Percentiles rank a stretch among this genome's conserved stretches.
Evolutionary conservation across 129 eudicot species (phyloP).

Genomic region (Flaveria trinervia): DNA sequence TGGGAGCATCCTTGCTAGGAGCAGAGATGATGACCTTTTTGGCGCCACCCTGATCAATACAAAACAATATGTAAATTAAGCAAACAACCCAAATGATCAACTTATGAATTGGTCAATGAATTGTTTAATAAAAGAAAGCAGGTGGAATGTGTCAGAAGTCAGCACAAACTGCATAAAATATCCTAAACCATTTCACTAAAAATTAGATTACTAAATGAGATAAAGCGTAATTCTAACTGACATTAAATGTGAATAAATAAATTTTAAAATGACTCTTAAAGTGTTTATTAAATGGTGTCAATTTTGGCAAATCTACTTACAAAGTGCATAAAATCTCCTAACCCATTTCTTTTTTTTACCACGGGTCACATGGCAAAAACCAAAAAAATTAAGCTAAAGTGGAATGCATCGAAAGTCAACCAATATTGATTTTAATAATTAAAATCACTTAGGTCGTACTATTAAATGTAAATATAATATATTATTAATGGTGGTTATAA

Average conservation of each 20-base stretch:
- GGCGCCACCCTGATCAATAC: slow-evolving; percentile 81
- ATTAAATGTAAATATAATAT: not conserved
- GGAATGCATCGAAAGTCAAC: not conserved
- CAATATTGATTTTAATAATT: not conserved
- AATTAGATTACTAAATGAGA: too few relatives aligned
- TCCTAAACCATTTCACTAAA: too few relatives aligned
- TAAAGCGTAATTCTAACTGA: too few relatives aligned
- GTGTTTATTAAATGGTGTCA: too few relatives aligned
- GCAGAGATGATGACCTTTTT: slow-evolving; percentile 96
- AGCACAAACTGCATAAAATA: not conserved
- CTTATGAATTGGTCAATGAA: too few relatives aligned
- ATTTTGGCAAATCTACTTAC: too few relatives aligned
- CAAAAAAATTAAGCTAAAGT: not conserved
- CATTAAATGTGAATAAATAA: too few relatives aligned
- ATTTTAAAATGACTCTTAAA: too few relatives aligned
- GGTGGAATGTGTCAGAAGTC: not conserved
- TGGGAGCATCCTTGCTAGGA: slow-evolving; percentile 96
- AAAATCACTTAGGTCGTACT: not conserved
- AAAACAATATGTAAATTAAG: slow-evolving; percentile 18
- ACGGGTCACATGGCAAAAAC: not conserved
- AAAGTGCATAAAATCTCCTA: too few relatives aligned
- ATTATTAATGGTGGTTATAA: not conserved
- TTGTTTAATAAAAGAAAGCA: not conserved
- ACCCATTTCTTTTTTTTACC: not conserved
- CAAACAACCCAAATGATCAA: not conserved